Base-by-base conservation (phyloP, 306 rosid species). In the Rosa persica region DNA sequence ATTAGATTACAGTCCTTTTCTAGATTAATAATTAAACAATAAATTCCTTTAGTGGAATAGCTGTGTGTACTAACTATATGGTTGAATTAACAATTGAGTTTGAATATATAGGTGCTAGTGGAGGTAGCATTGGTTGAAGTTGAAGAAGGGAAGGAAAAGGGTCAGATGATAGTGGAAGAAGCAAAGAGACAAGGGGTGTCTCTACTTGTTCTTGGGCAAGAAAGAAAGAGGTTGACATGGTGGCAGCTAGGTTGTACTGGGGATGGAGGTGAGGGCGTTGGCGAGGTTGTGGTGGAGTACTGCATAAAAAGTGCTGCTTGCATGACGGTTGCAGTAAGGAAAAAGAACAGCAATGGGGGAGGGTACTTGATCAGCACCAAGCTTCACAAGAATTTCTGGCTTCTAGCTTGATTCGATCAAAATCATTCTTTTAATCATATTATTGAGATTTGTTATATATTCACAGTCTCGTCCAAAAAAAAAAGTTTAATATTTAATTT, bases 361-460 rank as follows among this genome's bases (percentile, higher is more conserved):
- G 99, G 99, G 9, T 93, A 89, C 82, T 84, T 89, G 87, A 95
- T 95, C 81, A 93, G 97, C 30, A 95, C 99, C 75, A 93, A 90
- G 84, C 90, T 91, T 60, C 97, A 95, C 78, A 95, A 91, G 72
- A 87, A 89, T 1, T 95, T 93, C 72, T 95, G 99, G 99, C 99
- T 95, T 84, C 87, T 95, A 76, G 99, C 99, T 87, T 92, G 76
- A 65, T 36, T 16, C 23, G 13, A 30, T 64, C 43, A 64, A 34
- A 55, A 34, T 15, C 43, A 64, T 64, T 64, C 43, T 12, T 30
- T 30, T 30, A 61, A 61, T 61, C 60, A 61, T 12, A 61, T 61
- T 23, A 22, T 57, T 51, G 17, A 8, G 27, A 8, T 8, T 22
- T 7, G 4, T 57, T 8, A n/a, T 57, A n/a, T 57, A 6, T 57